Evolutionary conservation across 2,329 filamentous ascomycete species (phyloP).

Genomic region (Apiospora malaysiana): DNA sequence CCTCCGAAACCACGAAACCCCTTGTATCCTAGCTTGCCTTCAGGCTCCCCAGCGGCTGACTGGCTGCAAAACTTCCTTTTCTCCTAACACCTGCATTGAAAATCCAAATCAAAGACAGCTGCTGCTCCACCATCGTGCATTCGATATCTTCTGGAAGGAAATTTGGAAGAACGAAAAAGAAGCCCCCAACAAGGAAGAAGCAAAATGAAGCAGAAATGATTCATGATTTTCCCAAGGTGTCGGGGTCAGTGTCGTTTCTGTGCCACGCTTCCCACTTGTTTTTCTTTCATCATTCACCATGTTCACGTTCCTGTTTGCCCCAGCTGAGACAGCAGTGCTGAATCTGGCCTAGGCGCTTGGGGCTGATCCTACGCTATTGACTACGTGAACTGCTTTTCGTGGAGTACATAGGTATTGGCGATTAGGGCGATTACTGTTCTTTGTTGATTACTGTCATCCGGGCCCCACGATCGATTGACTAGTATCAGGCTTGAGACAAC

Average conservation of each 20-base stretch:
- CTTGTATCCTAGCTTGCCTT: background rate
- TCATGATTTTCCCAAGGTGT: background rate
- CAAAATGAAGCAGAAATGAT: background rate
- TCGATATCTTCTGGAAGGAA: slow-evolving; percentile 7
- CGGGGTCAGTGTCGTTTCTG: background rate
- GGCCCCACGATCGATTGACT: slow-evolving; percentile 1
- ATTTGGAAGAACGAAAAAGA: background rate
- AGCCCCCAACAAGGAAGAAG: background rate
- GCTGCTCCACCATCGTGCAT: slow-evolving; percentile 1
- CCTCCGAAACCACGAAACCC: background rate
- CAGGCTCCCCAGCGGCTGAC: background rate
- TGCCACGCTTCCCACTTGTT: background rate
- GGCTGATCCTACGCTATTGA: background rate
- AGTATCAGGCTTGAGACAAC: background rate
- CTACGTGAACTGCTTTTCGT: background rate
- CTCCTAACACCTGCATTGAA: slow-evolving; percentile 10
- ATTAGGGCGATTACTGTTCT: background rate
- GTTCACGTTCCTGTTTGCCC: background rate
- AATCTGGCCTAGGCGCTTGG: background rate
- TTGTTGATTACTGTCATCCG: background rate
- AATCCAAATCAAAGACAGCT: slow-evolving; percentile 3
- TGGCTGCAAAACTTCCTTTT: slow-evolving; percentile 16
- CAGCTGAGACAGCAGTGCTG: slow-evolving; percentile 9
- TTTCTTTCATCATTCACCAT: background rate
- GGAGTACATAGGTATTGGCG: background rate